These are phyloP conservation scores for Paramyrothecium roridum DNA, from an alignment of 2,329 filamentous ascomycete species.

Conservation along the genomic window DNA sequence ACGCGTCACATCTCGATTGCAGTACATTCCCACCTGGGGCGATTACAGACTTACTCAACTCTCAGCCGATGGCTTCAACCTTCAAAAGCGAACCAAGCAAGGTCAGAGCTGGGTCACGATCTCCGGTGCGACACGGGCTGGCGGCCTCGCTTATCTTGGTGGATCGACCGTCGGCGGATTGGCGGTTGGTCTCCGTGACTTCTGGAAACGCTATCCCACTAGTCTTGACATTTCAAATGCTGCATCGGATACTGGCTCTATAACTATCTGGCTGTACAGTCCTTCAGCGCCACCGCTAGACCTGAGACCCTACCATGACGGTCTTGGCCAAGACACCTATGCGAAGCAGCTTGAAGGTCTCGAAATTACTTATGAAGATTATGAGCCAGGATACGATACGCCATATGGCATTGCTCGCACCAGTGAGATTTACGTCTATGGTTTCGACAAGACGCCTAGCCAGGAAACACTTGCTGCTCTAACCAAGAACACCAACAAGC, in stretches of 20 bases:
- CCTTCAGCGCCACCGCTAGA: slow-evolving; percentile 54
- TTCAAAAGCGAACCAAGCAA: slow-evolving; percentile 56
- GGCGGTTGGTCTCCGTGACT: slow-evolving; percentile 54
- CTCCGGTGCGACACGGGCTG: slow-evolving; percentile 49
- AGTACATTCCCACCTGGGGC: slow-evolving; percentile 56
- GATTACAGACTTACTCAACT: slow-evolving; percentile 55
- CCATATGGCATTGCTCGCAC: slow-evolving; percentile 56
- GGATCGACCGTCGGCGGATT: slow-evolving; percentile 54
- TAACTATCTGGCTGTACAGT: slow-evolving; percentile 60
- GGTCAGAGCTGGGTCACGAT: slow-evolving; percentile 57
- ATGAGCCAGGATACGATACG: slow-evolving; percentile 50
- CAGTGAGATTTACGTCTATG: slow-evolving; percentile 51
- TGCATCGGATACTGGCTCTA: slow-evolving; percentile 40
- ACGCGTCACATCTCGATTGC: slow-evolving; percentile 37
- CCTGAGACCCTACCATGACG: slow-evolving; percentile 54
- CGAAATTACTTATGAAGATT: slow-evolving; percentile 62
- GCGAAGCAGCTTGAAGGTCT: slow-evolving; percentile 56
- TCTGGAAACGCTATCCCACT: slow-evolving; percentile 62
- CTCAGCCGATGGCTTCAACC: slow-evolving; percentile 56
- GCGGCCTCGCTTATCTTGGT: slow-evolving; percentile 55
- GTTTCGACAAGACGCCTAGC: slow-evolving; percentile 46
- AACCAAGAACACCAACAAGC: slow-evolving; percentile 41
- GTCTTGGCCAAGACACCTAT: slow-evolving; percentile 52
- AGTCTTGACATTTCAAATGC: slow-evolving; percentile 52
- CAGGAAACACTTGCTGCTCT: slow-evolving; percentile 16